Conservation (phyloP, 2,329 filamentous ascomycete genomes). For the Cladosporium sp. region DNA sequence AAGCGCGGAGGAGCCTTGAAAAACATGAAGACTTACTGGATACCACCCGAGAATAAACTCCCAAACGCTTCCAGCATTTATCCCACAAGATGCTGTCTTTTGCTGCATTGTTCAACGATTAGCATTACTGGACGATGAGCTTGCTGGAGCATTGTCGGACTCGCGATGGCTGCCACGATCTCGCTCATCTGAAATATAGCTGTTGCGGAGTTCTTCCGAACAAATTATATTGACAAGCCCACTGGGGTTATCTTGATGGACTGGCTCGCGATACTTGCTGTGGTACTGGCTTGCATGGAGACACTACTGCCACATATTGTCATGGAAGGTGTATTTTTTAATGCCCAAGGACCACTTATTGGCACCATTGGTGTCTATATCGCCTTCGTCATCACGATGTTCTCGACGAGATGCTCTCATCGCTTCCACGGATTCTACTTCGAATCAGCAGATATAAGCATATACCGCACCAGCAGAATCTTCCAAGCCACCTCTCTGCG, state of each 20-base stretch:
- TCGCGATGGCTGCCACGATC: not conserved
- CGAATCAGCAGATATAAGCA: not conserved
- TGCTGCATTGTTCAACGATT: not conserved
- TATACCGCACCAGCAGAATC: not conserved
- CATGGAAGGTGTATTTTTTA: not conserved
- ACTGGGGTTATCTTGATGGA: not conserved
- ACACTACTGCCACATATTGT: not conserved
- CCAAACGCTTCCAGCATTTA: not conserved
- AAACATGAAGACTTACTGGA: not conserved
- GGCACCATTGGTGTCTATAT: not conserved
- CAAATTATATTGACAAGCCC: not conserved
- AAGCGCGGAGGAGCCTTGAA: not conserved
- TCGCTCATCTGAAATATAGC: not conserved
- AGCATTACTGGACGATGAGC: not conserved
- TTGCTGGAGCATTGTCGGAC: not conserved
- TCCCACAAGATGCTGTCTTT: not conserved
- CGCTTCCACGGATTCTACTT: not conserved
- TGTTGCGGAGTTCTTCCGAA: not conserved
- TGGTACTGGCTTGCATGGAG: not conserved
- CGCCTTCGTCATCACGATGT: not conserved
- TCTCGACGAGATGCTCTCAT: not conserved
- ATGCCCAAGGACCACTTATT: not conserved
- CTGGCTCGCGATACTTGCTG: not conserved
- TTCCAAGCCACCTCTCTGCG: not conserved
- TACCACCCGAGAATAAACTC: not conserved